These are phyloP conservation scores for Breviolum minutum DNA, from an alignment of 73 alveolate genomes.

Conservation along the genomic window DNA sequence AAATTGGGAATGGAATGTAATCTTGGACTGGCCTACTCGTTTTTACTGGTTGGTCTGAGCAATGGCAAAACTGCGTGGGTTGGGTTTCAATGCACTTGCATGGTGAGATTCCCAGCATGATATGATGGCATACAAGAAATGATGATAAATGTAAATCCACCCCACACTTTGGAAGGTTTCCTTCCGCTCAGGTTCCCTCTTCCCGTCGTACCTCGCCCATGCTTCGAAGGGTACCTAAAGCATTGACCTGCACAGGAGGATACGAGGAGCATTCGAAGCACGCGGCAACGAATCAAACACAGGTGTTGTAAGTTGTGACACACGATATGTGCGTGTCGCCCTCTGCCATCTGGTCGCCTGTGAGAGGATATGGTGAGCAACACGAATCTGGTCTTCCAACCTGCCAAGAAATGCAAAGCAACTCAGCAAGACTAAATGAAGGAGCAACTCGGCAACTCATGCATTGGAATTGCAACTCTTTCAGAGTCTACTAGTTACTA, in stretches of 20 bases:
- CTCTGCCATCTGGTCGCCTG: conserved; percentile 34
- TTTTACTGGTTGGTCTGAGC: no score
- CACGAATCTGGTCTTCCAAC: conserved; percentile 86
- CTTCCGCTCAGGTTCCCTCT: neutral
- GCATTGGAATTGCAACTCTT: no score
- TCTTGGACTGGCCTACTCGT: no score
- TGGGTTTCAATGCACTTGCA: no score
- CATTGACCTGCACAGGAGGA: conserved; percentile 21
- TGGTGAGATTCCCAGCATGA: no score
- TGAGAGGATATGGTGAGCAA: conserved; percentile 78
- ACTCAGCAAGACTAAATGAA: no score
- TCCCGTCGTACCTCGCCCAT: conserved; percentile 56
- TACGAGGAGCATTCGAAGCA: neutral
- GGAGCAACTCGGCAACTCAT: neutral
- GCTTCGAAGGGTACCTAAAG: conserved; percentile 63
- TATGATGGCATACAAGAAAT: no score
- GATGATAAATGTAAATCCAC: no score
- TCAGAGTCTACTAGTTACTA: no score
- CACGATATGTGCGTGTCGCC: neutral
- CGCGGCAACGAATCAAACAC: neutral
- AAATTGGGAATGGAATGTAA: no score
- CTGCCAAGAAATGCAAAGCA: neutral
- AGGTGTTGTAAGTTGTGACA: neutral
- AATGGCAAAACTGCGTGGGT: no score
- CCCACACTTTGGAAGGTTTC: no score